Base-by-base conservation (phyloP, 495 filamentous ascomycete genomes). In the Arthonia radiata region DNA sequence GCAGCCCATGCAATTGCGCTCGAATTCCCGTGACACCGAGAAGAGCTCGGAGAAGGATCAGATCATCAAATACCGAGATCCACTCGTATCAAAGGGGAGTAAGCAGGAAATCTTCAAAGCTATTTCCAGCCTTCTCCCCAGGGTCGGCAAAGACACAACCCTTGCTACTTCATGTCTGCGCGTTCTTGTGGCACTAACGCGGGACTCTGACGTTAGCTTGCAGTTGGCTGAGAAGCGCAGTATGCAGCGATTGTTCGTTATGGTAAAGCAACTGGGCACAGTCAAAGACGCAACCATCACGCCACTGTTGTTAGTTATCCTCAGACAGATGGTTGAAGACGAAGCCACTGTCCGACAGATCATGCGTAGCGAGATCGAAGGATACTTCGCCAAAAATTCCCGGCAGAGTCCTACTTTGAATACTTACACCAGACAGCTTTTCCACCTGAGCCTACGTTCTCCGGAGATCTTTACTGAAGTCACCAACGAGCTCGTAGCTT, bases 321-420 rank as follows among this genome's bases (percentile, higher is more conserved):
- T 99, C 25, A 67, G 89, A 13, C 86, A 99, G 41, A 72, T 94
- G 10, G 61, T 93, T 21, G 86, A 99, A 48, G 89, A 99, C 38
- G 80, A 86, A 28, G 66, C 79, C 25, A 83, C 71, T 0, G 59
- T 93, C 19, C 78, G 76, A 27, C 76, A 91, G 38, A 69, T 93
- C 39, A 93, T 99, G 79, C 59, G 72, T 29, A 72, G 71, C 19
- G 86, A 94, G 38, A 92, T 99, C 38, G 63, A 70, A 29, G 46
- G 67, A 12, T 70, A 59, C 40, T 72, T 90, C 31, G 59, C 74
- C 30, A 48, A 52, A 5, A 17, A 33, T 19, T 67, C 79, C 24
- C 60, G 62, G 5, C 49, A 56, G 26, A 57, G 72, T 6, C 47
- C 57, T 15, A 60, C 69, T 9, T 65, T 69, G 4, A 54, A 64